Evolutionary conservation across 2,329 filamentous ascomycete genomes (phyloP), one percentile per base, ranked within the genome.

Genomic region (Pyricularia sp.): DNA sequence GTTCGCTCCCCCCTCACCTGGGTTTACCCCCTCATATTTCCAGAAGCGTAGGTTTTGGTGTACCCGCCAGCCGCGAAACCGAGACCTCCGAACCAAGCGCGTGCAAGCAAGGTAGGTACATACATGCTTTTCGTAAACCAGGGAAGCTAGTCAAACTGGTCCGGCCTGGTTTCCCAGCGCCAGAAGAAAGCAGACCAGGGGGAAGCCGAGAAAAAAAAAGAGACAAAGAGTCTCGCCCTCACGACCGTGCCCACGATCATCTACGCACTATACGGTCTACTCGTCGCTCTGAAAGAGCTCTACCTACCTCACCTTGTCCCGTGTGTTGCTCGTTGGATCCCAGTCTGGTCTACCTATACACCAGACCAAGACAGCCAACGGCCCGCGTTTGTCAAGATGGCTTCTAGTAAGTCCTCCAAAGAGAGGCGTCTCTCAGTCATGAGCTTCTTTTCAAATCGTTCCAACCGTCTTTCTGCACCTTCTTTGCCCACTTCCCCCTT

Each of bases 371-470:
- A 26, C 58, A 25, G 58, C 58, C 58, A 11, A 61, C 58, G 23
- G 58, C 58, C 25, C n/a, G n/a, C 58, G n/a, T 20, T 26, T 6
- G n/a, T 61, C 58, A 66, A 28, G 65, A 66, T 55, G 65, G 65
- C 65, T 50, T 66, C 65, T n/a, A 66, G 65, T 66, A 66, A 66
- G 65, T 66, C 65, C 65, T 66, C 65, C 36, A 66, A 55, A 66
- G 65, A 66, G 65, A 55, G 65, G 36, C 65, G 65, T 66, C 33
- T 50, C 28, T 66, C 65, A 28, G 36, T 55, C 2, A 50, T 66
- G 14, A 50, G 65, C 65, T 66, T 66, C 33, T 66, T 66, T 50
- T 66, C 65, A 61, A 61, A 61, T 61, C 58, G 58, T 25, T 66
- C 65, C 64, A 36, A 66, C 26, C 65, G 65, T 66, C 42, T 28